Percentiles rank a stretch among this genome's conserved stretches.
These are phyloP conservation scores for Gamarada debralockiae DNA, from an alignment of 495 filamentous ascomycete species.

Conservation along the genomic window DNA sequence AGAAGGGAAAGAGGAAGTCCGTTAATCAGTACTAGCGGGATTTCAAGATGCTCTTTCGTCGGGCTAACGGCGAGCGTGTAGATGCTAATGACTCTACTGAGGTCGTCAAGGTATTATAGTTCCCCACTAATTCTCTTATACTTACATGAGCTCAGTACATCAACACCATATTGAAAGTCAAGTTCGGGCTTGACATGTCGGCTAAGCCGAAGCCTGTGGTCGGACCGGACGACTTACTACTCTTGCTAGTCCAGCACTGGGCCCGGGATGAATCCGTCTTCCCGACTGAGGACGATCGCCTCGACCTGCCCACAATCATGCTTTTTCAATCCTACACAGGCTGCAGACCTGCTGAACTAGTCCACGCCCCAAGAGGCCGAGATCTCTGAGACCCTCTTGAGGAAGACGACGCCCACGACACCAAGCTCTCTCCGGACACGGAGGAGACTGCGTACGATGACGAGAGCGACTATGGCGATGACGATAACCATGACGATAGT, in stretches of 20 bases:
- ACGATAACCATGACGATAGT: too few species aligned
- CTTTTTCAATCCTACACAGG: slow-evolving; percentile 19
- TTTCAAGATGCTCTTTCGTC: slow-evolving; percentile 22
- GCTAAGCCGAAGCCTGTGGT: slow-evolving; percentile 17
- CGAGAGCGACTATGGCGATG: slow-evolving; percentile 8
- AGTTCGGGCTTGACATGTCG: slow-evolving; percentile 8
- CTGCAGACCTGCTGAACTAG: slow-evolving; percentile 12
- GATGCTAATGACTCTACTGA: slow-evolving; percentile 24
- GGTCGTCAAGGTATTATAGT: slow-evolving; percentile 28
- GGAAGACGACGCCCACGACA: slow-evolving; percentile 9
- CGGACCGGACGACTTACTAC: slow-evolving; percentile 14
- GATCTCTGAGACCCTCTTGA: slow-evolving; percentile 15
- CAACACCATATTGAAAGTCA: slow-evolving; percentile 6
- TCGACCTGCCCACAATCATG: slow-evolving; percentile 14
- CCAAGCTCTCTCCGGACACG: not conserved
- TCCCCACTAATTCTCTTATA: slow-evolving; percentile 5
- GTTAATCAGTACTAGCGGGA: slow-evolving; percentile 19
- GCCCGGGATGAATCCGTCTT: slow-evolving; percentile 17
- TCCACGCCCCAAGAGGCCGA: slow-evolving; percentile 11
- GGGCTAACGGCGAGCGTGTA: slow-evolving; percentile 19
- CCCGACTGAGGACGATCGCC: slow-evolving; percentile 16
- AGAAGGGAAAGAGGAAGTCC: slow-evolving; percentile 10
- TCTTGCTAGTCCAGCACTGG: slow-evolving; percentile 17
- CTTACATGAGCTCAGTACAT: slow-evolving; percentile 7
- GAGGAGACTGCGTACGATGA: slow-evolving; percentile 5